Conservation (phyloP, 768 basidiomycete genomes). For the Rhodotorula diobovata region DNA sequence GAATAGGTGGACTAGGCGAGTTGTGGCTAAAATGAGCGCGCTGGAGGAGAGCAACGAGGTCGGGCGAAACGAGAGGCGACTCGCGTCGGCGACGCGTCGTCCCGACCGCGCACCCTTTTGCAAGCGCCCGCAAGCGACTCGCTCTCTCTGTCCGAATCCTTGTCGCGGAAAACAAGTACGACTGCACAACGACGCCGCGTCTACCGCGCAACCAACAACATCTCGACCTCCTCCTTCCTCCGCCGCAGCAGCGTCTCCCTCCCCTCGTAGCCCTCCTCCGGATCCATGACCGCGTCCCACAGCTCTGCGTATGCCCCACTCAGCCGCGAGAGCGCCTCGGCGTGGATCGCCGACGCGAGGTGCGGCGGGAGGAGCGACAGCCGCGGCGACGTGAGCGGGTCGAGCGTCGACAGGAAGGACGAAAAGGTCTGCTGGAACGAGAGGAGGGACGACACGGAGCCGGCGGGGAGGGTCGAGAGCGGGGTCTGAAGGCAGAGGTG, state of each 20-base stretch:
- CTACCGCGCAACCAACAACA: constrained; percentile 30
- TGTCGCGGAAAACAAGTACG: neutral
- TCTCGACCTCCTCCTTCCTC: constrained; percentile 42
- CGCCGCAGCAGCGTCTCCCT: constrained; percentile 33
- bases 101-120: too few species aligned
- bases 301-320: constrained; percentile 65
- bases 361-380: constrained; percentile 67
- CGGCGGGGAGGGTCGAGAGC: constrained; percentile 67
- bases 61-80: neutral
- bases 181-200: neutral
- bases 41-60: neutral
- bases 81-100: neutral
- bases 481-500: constrained; percentile 54
- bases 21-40: neutral
- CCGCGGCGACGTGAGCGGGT: constrained; percentile 68
- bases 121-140: neutral
- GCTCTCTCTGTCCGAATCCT: too few species aligned
- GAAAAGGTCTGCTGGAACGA: constrained; percentile 65
- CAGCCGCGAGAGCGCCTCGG: constrained; percentile 64
- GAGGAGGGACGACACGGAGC: constrained; percentile 62
- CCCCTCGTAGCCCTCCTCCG: constrained; percentile 76
- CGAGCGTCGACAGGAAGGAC: constrained; percentile 73
- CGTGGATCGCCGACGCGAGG: constrained; percentile 68
- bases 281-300: constrained; percentile 69
- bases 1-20: too few species aligned